phyloP scores from a whole-genome alignment of 116 monocot genomes.

The Zostera marina region DNA sequence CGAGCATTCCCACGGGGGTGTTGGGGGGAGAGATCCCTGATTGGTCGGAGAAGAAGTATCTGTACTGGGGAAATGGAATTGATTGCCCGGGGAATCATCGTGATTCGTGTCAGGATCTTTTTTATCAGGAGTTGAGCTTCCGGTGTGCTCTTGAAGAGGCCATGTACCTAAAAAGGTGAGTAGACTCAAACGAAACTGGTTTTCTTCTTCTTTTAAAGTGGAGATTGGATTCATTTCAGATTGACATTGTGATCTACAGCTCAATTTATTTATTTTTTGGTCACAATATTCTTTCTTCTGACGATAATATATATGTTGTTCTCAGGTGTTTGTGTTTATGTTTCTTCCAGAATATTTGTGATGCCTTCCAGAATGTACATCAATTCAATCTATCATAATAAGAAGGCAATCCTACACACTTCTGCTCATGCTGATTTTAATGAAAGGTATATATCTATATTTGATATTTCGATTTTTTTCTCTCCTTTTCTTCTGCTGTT shows the following conservation, averaged over 20 bases:
- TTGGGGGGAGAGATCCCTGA: slow-evolving; percentile 6
- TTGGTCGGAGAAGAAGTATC: slow-evolving; percentile 38
- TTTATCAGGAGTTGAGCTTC: slow-evolving; percentile 94
- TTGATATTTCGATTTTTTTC: background rate
- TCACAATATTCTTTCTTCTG: background rate
- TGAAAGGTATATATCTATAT: slow-evolving; percentile 30
- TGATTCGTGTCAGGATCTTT: slow-evolving; percentile 77
- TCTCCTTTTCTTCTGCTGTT: background rate
- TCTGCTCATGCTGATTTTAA: slow-evolving; percentile 31
- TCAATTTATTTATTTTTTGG: background rate
- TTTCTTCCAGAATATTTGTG: slow-evolving; percentile 61
- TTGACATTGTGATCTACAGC: background rate
- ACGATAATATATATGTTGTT: background rate
- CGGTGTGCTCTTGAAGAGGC: slow-evolving; percentile 94
- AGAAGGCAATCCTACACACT: slow-evolving; percentile 58
- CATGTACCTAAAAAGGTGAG: slow-evolving; percentile 55
- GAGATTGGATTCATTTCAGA: background rate
- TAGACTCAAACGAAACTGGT: background rate
- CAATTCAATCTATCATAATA: slow-evolving; percentile 77
- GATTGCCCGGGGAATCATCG: slow-evolving; percentile 95
- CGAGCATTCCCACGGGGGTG: too few relatives aligned
- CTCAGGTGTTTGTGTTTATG: slow-evolving; percentile 10
- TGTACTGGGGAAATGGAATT: slow-evolving; percentile 77
- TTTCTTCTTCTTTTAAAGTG: background rate
- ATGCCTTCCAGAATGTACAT: slow-evolving; percentile 98